Evolutionary conservation across 2,329 filamentous ascomycete species (phyloP).

Genomic region (Blastomyces silverae): DNA sequence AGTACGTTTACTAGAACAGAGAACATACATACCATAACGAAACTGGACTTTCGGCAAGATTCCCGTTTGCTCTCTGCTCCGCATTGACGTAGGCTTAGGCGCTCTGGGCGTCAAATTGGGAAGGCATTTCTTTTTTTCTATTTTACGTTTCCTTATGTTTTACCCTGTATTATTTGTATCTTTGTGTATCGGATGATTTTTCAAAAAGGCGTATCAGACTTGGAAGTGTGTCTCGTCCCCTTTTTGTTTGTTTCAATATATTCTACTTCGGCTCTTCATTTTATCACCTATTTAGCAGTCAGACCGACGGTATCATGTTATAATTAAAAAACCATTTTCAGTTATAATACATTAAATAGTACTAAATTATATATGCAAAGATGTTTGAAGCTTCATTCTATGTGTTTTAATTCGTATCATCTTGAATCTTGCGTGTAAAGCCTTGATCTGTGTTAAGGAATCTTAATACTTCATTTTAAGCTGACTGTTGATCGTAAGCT

Average conservation of each 20-base stretch:
- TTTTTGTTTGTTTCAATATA: no score
- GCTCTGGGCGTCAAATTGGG: slow-evolving; percentile 7
- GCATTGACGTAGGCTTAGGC: slow-evolving; percentile 3
- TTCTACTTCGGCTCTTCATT: neutral
- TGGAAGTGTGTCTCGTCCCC: neutral
- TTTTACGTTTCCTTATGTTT: neutral
- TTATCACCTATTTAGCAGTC: neutral
- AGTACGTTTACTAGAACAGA: neutral
- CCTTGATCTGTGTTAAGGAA: no score
- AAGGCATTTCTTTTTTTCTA: neutral
- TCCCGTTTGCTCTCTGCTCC: neutral
- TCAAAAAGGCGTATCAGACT: neutral
- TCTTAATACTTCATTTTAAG: no score
- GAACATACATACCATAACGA: neutral
- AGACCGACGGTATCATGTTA: no score
- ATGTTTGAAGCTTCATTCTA: no score
- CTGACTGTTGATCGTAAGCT: no score
- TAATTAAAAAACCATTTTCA: no score
- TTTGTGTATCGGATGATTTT: neutral
- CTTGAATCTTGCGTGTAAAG: no score
- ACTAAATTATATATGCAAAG: no score
- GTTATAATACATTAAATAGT: no score
- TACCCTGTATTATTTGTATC: neutral
- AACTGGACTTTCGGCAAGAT: neutral
- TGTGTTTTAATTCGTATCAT: no score